Evolutionary conservation across 306 rosid genomes (phyloP), one percentile per base, ranked within the genome.

Genomic region (Fragaria iinumae): DNA sequence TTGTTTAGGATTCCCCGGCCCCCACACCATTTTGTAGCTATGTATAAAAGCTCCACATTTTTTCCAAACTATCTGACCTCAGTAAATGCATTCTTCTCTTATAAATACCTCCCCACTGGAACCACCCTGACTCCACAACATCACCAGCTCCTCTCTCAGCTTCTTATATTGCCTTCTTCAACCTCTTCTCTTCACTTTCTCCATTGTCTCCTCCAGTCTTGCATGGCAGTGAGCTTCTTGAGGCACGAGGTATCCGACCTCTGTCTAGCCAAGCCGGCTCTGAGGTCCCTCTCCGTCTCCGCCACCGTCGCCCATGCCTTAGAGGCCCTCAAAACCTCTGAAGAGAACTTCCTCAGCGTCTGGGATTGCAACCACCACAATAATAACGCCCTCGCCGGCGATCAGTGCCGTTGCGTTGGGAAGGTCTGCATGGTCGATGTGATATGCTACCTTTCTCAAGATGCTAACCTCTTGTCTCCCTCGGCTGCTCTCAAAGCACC

Each of bases 181-280:
- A 27, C 56, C 25, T 25, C 25, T 38, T 47, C 6, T 52, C 55
- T 0, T 18, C 63, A 32, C 23, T 8, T 3, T 3, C 45, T 11
- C 5, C 66, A 45, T 49, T 5, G 50, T 76, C 50, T 29, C 38
- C 20, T 36, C 4, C 39, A 34, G 39, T 50, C 7, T 89, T 96
- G 99, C 75, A 96, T 96, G 99, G 99, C 92, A 91, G 96, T 92
- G 87, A 92, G 83, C 84, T 88, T 89, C 78, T 84, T 89, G 79
- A 67, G 87, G 32, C 86, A 84, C 78, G 97, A 90, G 83, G 85
- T 96, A 78, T 95, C 98, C 27, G 99, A 95, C 83, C 99, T 95
- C 88, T 92, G 96, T 79, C 98, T 95, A 21, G 99, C 96, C 78
- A 95, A 95, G 89, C 99, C 97, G 55, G 89, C 99, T 72, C 77